A percentile compares a stretch with the other conserved stretches of the same genome.
These are phyloP conservation scores for Cyberlindnera petersonii DNA, from an alignment of 805 yeast species.

Conservation along the genomic window DNA sequence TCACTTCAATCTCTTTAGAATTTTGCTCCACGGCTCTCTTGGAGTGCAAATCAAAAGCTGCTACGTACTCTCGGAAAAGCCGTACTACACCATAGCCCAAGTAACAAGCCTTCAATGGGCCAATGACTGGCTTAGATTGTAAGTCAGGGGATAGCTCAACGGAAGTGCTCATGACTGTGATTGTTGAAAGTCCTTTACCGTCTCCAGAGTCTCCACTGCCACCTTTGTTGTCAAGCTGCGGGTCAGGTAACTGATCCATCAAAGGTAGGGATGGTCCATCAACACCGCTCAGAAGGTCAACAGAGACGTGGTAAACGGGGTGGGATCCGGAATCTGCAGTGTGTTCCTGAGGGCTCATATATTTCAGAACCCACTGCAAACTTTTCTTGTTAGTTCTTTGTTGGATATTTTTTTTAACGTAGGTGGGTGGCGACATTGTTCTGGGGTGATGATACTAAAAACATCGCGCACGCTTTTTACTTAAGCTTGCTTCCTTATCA, in stretches of 20 bases:
- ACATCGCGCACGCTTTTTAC: too few species aligned
- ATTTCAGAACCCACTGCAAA: too few species aligned
- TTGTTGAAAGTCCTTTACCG: constrained; percentile 30
- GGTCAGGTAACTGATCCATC: too few species aligned
- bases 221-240: too few species aligned
- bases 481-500: too few species aligned
- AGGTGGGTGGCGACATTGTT: too few species aligned
- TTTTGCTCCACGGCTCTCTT: neutral
- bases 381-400: too few species aligned
- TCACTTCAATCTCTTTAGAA: constrained; percentile 23
- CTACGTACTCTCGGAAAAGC: constrained; percentile 48
- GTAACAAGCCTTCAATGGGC: constrained; percentile 43
- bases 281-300: constrained; percentile 2
- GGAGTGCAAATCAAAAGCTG: constrained; percentile 28
- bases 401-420: too few species aligned
- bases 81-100: constrained; percentile 74
- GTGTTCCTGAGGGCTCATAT: neutral
- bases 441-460: too few species aligned
- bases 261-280: too few species aligned
- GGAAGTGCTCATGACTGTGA: constrained; percentile 32
- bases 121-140: neutral
- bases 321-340: neutral
- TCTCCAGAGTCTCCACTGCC: too few species aligned
- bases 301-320: constrained; percentile 1
- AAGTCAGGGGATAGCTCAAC: too few species aligned